These are phyloP conservation scores for Verbena officinalis DNA, from an alignment of 257 asterid species.

Conservation along the genomic window DNA sequence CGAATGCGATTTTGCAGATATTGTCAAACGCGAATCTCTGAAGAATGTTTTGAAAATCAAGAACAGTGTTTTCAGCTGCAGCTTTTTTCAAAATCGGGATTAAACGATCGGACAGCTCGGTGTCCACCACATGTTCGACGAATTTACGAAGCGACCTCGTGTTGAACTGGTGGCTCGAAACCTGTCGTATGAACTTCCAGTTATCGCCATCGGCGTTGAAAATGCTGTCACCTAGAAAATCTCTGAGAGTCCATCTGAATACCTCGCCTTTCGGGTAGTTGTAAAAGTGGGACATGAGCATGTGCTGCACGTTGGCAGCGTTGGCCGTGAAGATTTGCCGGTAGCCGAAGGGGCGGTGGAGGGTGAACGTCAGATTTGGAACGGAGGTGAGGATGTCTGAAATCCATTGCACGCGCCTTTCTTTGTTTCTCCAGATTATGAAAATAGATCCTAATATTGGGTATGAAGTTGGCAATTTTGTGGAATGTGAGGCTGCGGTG, in stretches of 20 bases:
- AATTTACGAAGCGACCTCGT: slow-evolving; percentile 56
- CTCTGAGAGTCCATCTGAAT: slow-evolving; percentile 29
- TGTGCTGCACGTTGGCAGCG: slow-evolving; percentile 64
- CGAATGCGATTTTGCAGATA: slow-evolving; percentile 63
- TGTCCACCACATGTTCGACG: slow-evolving; percentile 55
- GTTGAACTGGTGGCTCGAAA: slow-evolving; percentile 67
- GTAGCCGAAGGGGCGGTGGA: slow-evolving; percentile 56
- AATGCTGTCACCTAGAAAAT: slow-evolving; percentile 69
- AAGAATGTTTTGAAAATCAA: slow-evolving; percentile 64
- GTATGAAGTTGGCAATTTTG: slow-evolving; percentile 44
- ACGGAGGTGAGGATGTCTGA: slow-evolving; percentile 41
- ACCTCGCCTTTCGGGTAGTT: slow-evolving; percentile 54
- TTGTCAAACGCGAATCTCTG: slow-evolving; percentile 78
- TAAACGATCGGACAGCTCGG: slow-evolving; percentile 46
- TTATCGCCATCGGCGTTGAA: slow-evolving; percentile 60
- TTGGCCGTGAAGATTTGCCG: slow-evolving; percentile 57
- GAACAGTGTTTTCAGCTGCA: slow-evolving; percentile 11
- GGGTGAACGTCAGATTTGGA: slow-evolving; percentile 60
- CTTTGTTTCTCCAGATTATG: slow-evolving; percentile 36
- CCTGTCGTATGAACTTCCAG: slow-evolving; percentile 66
- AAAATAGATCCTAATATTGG: slow-evolving; percentile 61
- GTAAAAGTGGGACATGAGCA: slow-evolving; percentile 56
- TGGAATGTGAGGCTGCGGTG: background rate
- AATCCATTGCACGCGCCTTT: slow-evolving; percentile 57
- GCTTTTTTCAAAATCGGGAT: slow-evolving; percentile 48